A percentile compares a stretch with the other conserved stretches of the same genome.
These are phyloP conservation scores for Ophiobolus disseminans DNA, from an alignment of 2,329 filamentous ascomycete species.

Conservation along the genomic window DNA sequence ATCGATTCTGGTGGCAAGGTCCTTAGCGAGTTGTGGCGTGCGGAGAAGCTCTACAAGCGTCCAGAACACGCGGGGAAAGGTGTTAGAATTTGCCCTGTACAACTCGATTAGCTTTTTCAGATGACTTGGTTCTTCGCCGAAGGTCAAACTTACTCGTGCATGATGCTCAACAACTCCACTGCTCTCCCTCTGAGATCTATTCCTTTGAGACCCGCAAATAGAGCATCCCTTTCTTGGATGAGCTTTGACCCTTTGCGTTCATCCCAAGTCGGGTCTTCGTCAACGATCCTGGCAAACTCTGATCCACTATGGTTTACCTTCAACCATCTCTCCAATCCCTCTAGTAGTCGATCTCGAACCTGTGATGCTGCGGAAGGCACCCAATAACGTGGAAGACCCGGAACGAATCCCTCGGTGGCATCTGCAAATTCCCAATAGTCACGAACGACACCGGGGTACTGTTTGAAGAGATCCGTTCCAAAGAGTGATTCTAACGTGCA, in stretches of 20 bases:
- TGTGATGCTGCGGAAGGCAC: slow-evolving; percentile 16
- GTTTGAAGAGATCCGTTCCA: slow-evolving; percentile 31
- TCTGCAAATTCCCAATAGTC: slow-evolving; percentile 38
- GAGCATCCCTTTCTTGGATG: slow-evolving; percentile 26
- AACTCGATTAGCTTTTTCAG: slow-evolving; percentile 7
- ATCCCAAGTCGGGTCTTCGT: slow-evolving; percentile 26
- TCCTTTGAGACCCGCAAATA: slow-evolving; percentile 14
- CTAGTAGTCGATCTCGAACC: slow-evolving; percentile 26
- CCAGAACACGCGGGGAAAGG: slow-evolving; percentile 34
- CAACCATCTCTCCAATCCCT: slow-evolving; percentile 34
- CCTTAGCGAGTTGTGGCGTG: slow-evolving; percentile 23
- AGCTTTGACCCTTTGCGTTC: slow-evolving; percentile 28
- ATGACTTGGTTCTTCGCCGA: no score
- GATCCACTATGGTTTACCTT: slow-evolving; percentile 20
- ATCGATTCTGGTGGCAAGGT: slow-evolving; percentile 18
- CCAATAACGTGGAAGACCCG: slow-evolving; percentile 26
- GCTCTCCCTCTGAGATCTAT: slow-evolving; percentile 18
- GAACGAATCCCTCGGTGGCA: slow-evolving; percentile 22
- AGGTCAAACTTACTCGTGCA: slow-evolving; percentile 29
- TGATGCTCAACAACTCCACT: slow-evolving; percentile 31
- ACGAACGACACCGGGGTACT: slow-evolving; percentile 31
- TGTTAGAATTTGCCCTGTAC: slow-evolving; percentile 22
- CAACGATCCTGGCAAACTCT: slow-evolving; percentile 18
- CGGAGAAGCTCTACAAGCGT: slow-evolving; percentile 30
- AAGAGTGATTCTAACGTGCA: slow-evolving; percentile 35